Conservation (phyloP, 495 filamentous ascomycete species). For the Neurospora sp. region DNA sequence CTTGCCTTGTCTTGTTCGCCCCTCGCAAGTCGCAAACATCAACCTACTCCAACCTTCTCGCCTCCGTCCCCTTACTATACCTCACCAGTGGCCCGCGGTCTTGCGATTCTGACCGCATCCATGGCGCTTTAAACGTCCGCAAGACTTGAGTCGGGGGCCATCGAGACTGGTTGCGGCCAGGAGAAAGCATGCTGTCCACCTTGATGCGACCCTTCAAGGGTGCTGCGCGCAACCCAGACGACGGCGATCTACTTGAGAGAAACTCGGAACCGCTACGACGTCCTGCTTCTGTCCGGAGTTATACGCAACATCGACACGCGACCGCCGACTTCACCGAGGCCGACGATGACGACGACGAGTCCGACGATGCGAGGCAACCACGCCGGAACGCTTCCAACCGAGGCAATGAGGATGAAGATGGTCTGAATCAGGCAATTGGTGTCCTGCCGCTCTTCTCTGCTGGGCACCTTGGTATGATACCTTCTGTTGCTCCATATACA, state of each 20-base stretch:
- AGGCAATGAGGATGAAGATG: conserved; percentile 43
- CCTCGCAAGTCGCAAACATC: background rate
- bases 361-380: conserved; percentile 29
- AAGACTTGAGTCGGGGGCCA: background rate
- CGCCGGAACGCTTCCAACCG: conserved; percentile 3
- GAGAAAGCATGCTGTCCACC: conserved; percentile 32
- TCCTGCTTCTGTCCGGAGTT: conserved; percentile 23
- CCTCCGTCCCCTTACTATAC: background rate
- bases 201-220: conserved; percentile 32
- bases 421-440: conserved; percentile 42
- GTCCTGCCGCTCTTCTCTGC: conserved; percentile 79
- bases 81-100: background rate
- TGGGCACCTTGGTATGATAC: conserved; percentile 57
- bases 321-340: conserved; percentile 50
- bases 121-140: conserved; percentile 17
- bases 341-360: conserved; percentile 42
- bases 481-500: background rate
- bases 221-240: conserved; percentile 11
- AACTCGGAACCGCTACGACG: conserved; percentile 4
- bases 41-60: background rate
- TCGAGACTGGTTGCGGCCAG: background rate
- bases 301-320: conserved; percentile 35
- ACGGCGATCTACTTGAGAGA: conserved; percentile 2
- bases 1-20: background rate
- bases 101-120: conserved; percentile 6